Base-by-base conservation (phyloP, 139 green algal species). In the Picochlorum costavermella region DNA sequence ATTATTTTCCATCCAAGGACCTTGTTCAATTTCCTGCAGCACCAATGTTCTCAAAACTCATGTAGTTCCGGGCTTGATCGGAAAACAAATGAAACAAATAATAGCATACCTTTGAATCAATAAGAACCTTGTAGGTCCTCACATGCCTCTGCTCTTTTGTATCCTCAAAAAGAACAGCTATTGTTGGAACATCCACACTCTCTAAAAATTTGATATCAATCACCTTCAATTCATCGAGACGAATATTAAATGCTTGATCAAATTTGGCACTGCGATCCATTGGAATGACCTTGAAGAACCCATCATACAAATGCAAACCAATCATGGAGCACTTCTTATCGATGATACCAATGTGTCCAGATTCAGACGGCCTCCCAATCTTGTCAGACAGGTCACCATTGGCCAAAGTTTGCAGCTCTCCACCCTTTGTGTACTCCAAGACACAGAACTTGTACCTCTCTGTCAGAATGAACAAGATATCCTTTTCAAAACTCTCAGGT, bases 251-350 rank as follows among this genome's bases (percentile, higher is more conserved):
- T 1, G 87, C 84, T 67, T 96, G 83, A 25, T 77, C 65, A 45
- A 95, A 68, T 6, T 74, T 44, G 1, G 65, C 75, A 10, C 64
- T 53, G 91, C 49, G 82, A 88, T 69, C 55, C 30, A 50, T 36
- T n/a, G 30, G 43, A 36, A 66, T 56, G 16, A 53, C 26, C 83
- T 98, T 98, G 67, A 99, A 77, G 8, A 93, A 72, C 17, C 94
- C 94, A 56, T 96, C 87, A 65, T 99, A 99, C 40, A 98, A 75
- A 74, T 98, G 92, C 51, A 98, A 69, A 8, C 72, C 94, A 30
- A 96, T 90, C 9, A 85, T 51, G 5, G 84, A 73, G 60, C 75
- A 85, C 6, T 83, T 68, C 6, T 89, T 83, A 68, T 97, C 90
- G 5, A 99, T 67, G 4, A 88, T 72, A 20, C 74, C 87, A 28